Conservation (phyloP, 129 eudicot species). For the Chrysanthemum makinoi region DNA sequence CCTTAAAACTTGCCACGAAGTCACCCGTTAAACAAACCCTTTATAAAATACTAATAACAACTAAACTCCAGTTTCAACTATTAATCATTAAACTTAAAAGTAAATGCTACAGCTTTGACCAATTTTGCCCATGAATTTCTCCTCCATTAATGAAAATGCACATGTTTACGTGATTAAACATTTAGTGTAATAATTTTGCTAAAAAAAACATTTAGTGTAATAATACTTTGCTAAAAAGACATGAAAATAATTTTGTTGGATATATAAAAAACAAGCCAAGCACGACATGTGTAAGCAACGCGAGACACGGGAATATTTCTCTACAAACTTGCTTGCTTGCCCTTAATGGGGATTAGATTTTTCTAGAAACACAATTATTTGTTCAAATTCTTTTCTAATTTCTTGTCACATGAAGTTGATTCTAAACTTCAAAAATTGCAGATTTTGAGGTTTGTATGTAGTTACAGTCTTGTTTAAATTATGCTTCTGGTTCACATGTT, state of each 20-base stretch:
- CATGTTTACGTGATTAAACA: too few species aligned
- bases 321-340: slow-evolving; percentile 23
- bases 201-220: background rate
- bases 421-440: background rate
- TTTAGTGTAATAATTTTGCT: background rate
- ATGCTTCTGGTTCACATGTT: too few species aligned
- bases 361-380: slow-evolving; percentile 20
- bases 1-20: too few species aligned
- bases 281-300: slow-evolving; percentile 28
- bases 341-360: slow-evolving; percentile 21
- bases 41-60: too few species aligned
- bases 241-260: background rate
- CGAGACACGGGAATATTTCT: slow-evolving; percentile 42
- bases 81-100: too few species aligned
- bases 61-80: too few species aligned
- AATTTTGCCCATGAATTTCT: too few species aligned
- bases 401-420: background rate
- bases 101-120: too few species aligned
- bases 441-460: too few species aligned
- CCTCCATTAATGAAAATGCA: too few species aligned
- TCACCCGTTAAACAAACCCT: too few species aligned
- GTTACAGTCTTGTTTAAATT: too few species aligned
- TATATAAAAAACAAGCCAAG: background rate
- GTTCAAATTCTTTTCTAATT: background rate
- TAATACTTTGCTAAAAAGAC: background rate